Conservation (phyloP, 2,329 filamentous ascomycete species). For the Pyrenophora teres region DNA sequence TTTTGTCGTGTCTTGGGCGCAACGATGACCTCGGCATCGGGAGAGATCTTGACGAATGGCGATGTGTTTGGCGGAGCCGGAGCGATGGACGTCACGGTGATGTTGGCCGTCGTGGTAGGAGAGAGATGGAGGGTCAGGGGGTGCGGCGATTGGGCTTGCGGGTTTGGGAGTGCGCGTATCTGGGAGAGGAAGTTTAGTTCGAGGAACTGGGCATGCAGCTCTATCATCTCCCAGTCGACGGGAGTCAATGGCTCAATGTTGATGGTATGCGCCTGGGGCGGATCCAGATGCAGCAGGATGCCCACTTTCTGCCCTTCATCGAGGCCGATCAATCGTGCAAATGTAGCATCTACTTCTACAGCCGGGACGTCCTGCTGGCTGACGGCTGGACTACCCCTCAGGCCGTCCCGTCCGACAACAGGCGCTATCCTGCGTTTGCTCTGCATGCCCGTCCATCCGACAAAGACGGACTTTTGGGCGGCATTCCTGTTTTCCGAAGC, state of each 20-base stretch:
- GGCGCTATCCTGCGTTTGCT: constrained; percentile 82
- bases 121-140: constrained; percentile 91
- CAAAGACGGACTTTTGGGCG: constrained; percentile 70
- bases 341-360: constrained; percentile 85
- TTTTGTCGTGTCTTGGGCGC: constrained; percentile 87
- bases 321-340: constrained; percentile 77
- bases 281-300: constrained; percentile 79
- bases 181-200: constrained; percentile 93
- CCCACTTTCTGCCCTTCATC: constrained; percentile 78
- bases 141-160: constrained; percentile 67
- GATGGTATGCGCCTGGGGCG: constrained; percentile 87
- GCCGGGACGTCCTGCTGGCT: constrained; percentile 76
- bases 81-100: constrained; percentile 81
- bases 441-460: constrained; percentile 98
- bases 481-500: constrained; percentile 47
- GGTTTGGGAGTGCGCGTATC: constrained; percentile 91
- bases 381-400: constrained; percentile 62
- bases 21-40: constrained; percentile 95
- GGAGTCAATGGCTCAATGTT: constrained; percentile 95
- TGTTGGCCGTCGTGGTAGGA: constrained; percentile 92
- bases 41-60: constrained; percentile 88
- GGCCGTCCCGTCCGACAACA: constrained; percentile 74
- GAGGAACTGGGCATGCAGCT: constrained; percentile 92
- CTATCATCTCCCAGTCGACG: constrained; percentile 98
- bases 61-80: constrained; percentile 70